Evolutionary conservation across 169 alveolate genomes (phyloP), one percentile per base, ranked within the genome.

Genomic region (Plasmodium vinckei): DNA sequence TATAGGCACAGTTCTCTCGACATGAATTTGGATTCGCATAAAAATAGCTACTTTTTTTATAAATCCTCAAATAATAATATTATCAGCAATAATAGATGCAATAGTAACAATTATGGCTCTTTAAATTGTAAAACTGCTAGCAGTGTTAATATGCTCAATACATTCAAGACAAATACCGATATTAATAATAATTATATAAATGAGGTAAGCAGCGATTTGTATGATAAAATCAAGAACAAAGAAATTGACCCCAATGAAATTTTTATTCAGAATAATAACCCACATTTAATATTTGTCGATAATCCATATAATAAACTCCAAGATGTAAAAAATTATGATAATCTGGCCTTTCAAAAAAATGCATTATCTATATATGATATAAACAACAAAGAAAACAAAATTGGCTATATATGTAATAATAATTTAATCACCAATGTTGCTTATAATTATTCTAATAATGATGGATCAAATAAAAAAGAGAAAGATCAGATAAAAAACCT

Each of bases 401-500:
- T 53, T 17, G 7, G 27, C 5, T 39, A 71, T 19, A 51, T 71
- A 9, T 10, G 56, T 57, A 57, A 9, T 54, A 54, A 6, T 54
- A 15, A 7, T 54, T 54, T 15, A 5, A 54, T 21, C 21, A 12
- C 2, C 21, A 2, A 2, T 54, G 21, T 15, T 54, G 21, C 33
- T 2, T 33, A 33, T 33, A 33, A 68, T 23, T 44, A 13, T 10
- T 15, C 9, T 25, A 77, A 56, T 15, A 77, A 77, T 9, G 25
- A 77, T 9, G 25, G 46, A n/a, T 12, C 25, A 9, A 77, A 77
- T 56, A 63, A 64, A 49, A 71, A 71, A 21, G 84, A 71, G 13
- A 67, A 71, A 4, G 17, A 17, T 9, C 84, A 71, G 13, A 23
- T 51, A 33, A 73, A 59, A 60, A 59, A 47, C 6, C 27, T 61